A percentile compares a stretch with the other conserved stretches of the same genome.
Evolutionary conservation across 768 basidiomycete genomes (phyloP).

Genomic region (Hemileccinum impolitum): DNA sequence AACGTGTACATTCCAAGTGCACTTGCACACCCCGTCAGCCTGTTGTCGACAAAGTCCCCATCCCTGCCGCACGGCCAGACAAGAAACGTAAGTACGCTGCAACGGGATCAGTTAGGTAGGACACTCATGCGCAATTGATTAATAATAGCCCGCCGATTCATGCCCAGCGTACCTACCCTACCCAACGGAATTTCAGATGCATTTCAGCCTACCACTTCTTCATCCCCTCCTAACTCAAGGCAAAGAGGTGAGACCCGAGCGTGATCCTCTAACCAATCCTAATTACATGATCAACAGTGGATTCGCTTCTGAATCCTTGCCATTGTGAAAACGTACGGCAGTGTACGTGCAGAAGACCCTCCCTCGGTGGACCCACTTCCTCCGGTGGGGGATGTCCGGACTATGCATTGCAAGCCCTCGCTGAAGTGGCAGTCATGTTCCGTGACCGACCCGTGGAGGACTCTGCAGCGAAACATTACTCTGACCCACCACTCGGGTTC

Average conservation of each 20-base stretch:
- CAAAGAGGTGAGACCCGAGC: slow-evolving; percentile 43
- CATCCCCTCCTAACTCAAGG: slow-evolving; percentile 40
- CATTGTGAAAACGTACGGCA: slow-evolving; percentile 52
- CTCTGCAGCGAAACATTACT: slow-evolving; percentile 4
- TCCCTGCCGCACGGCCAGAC: slow-evolving; percentile 31
- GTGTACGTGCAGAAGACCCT: slow-evolving; percentile 44
- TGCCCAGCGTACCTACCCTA: slow-evolving; percentile 66
- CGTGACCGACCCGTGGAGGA: slow-evolving; percentile 5
- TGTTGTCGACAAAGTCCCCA: slow-evolving; percentile 28
- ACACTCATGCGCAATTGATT: slow-evolving; percentile 16
- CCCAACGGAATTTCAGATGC: slow-evolving; percentile 72
- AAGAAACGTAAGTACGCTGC: slow-evolving; percentile 29
- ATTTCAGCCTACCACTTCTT: slow-evolving; percentile 25
- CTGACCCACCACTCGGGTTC: slow-evolving; percentile 18
- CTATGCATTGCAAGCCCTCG: slow-evolving; percentile 33
- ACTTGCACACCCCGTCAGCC: slow-evolving; percentile 52
- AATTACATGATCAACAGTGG: slow-evolving; percentile 35
- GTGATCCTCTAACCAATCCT: background rate
- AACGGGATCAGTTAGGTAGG: background rate
- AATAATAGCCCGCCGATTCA: slow-evolving; percentile 61
- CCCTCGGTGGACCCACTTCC: slow-evolving; percentile 4
- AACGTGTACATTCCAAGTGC: slow-evolving; percentile 80
- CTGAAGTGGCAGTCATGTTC: slow-evolving; percentile 34
- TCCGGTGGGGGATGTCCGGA: background rate
- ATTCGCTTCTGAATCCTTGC: slow-evolving; percentile 63